phyloP scores from a whole-genome alignment of 192 early-diverging fungal species.

The Coemansia sp. region DNA sequence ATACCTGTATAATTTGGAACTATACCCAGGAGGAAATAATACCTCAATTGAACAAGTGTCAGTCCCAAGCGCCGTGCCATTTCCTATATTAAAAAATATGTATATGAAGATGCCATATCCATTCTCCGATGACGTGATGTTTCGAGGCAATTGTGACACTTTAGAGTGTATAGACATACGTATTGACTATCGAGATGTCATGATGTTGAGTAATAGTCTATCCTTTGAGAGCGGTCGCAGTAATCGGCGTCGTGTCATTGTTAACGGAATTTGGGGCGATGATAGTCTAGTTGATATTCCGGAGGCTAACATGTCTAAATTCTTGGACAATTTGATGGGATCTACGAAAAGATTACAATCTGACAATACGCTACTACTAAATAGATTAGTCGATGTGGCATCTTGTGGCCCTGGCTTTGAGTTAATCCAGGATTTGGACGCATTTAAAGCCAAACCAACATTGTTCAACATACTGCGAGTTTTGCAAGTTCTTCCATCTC shows the following conservation, averaged over 20 bases:
- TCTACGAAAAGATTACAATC: neutral
- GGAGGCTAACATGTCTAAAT: neutral
- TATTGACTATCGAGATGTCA: neutral
- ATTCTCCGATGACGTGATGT: constrained; percentile 5
- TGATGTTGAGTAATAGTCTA: neutral
- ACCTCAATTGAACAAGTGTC: neutral
- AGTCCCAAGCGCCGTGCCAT: neutral
- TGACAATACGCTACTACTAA: neutral
- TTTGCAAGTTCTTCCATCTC: neutral
- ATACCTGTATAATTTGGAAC: neutral
- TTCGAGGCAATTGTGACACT: constrained; percentile 4
- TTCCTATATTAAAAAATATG: neutral
- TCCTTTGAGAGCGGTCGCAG: neutral
- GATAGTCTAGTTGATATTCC: neutral
- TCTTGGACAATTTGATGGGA: neutral
- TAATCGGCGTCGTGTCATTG: neutral
- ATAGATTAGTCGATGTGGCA: neutral
- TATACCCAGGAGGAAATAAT: neutral
- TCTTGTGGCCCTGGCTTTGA: neutral
- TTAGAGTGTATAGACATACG: neutral
- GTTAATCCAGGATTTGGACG: neutral
- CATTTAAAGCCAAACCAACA: neutral
- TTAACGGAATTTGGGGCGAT: neutral
- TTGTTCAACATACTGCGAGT: neutral
- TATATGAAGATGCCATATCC: neutral